Percentiles rank a stretch among this genome's conserved stretches.
phyloP scores from a whole-genome alignment of 2,329 filamentous ascomycete species.

The Pyricularia grisea region DNA sequence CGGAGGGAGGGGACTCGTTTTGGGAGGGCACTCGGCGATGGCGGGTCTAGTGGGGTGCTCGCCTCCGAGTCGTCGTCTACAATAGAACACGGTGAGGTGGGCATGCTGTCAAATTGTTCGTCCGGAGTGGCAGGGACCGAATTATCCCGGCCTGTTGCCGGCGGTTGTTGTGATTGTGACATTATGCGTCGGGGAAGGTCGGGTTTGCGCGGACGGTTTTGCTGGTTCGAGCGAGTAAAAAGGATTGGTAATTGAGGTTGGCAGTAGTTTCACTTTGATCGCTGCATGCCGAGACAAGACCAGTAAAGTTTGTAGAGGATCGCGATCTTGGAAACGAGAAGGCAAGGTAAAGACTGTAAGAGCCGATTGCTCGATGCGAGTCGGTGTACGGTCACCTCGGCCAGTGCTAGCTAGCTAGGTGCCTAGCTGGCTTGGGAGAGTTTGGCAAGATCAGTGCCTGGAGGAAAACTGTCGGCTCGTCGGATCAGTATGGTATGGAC shows the following conservation, averaged over 20 bases:
- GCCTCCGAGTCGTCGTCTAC: slow-evolving; percentile 34
- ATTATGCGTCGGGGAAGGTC: slow-evolving; percentile 14
- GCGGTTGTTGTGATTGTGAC: slow-evolving; percentile 8
- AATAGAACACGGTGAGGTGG: slow-evolving; percentile 30
- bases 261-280: background rate
- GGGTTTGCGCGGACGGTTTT: slow-evolving; percentile 1
- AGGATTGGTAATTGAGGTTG: background rate
- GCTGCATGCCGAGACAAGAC: background rate
- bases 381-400: background rate
- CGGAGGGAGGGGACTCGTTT: slow-evolving; percentile 50
- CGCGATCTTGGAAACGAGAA: background rate
- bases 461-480: background rate
- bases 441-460: background rate
- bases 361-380: background rate
- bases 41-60: slow-evolving; percentile 36
- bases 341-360: background rate
- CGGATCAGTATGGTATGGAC: background rate
- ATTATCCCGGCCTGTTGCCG: slow-evolving; percentile 11
- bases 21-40: slow-evolving; percentile 18
- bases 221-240: background rate
- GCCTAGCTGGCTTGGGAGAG: background rate
- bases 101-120: slow-evolving; percentile 28
- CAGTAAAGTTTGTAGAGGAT: background rate
- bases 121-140: slow-evolving; percentile 36
- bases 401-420: background rate